Evolutionary conservation across 331 rosid genomes (phyloP), one percentile per base, ranked within the genome.

Genomic region (Saraca asoca): DNA sequence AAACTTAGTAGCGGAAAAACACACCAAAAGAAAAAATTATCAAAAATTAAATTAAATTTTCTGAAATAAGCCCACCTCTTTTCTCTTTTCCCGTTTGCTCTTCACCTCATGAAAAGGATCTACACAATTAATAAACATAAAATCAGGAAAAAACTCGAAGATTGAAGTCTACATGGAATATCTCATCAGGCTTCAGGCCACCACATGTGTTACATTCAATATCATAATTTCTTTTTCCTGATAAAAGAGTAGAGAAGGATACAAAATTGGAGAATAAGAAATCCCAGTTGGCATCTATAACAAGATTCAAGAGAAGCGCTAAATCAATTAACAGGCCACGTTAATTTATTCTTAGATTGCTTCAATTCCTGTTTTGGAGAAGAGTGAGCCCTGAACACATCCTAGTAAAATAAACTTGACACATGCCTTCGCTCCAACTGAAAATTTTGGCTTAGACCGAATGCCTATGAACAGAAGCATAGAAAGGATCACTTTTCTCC

Each of bases 51-150:
- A 64, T 33, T 15, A 41, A 64, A 77, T 20, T 43, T 15, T 51
- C 42, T 64, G 3, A 60, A 38, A 51, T 13, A 38, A 51, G 67
- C 88, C 29, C 58, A 90, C 97, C 97, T 93, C 98, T 73, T 90
- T 93, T 81, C 87, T 93, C 98, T 93, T 93, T 46, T 90, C 98
- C 9, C 98, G 90, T 62, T 93, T 93, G 90, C 98, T 93, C 85
- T 88, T 93, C 85, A 93, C 98, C 87, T 93, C 98, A 34, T 93
- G 98, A 80, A 93, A 93, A 80, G 98, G 87, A 91, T 93, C 98
- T 90, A 51, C 87, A 72, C 18, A 78, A 3, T 12, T 18, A 15
- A 39, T 0, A 49, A 75, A 19, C 73, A 24, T 57, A 7, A 51
- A 49, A 81, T 79, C 33, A 80, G 80, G 62, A 5, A 69, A 4